Percentiles rank a stretch among this genome's conserved stretches.
Evolutionary conservation across 1,284 basidiomycete genomes (phyloP).

Genomic region (Apiotrichum montevideense): DNA sequence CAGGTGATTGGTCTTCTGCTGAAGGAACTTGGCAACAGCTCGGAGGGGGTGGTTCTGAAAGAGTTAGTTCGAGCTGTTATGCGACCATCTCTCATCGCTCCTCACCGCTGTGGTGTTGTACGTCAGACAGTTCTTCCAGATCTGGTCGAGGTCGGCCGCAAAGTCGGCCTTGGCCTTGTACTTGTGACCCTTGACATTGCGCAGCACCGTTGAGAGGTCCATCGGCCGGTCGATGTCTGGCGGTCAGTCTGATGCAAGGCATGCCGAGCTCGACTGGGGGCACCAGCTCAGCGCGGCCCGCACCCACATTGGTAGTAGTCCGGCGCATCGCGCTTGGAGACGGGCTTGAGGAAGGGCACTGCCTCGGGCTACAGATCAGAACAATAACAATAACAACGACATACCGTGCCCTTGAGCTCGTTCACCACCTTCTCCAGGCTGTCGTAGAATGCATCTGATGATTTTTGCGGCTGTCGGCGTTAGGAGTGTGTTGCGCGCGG

Average conservation of each 20-base stretch:
- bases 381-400: slow-evolving; percentile 28
- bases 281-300: too few species aligned
- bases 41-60: slow-evolving; percentile 69
- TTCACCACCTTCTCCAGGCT: slow-evolving; percentile 76
- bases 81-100: slow-evolving; percentile 9
- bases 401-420: slow-evolving; percentile 74
- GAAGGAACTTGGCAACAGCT: slow-evolving; percentile 65
- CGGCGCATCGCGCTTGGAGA: slow-evolving; percentile 75
- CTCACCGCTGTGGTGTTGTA: slow-evolving; percentile 86
- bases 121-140: slow-evolving; percentile 90
- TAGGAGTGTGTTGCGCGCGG: not conserved
- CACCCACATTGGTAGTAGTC: slow-evolving; percentile 76
- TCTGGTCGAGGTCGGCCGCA: slow-evolving; percentile 85
- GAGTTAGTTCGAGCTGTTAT: not conserved
- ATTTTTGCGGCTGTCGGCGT: slow-evolving; percentile 51
- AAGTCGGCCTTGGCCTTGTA: slow-evolving; percentile 95
- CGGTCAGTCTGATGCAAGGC: too few species aligned
- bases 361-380: slow-evolving; percentile 62
- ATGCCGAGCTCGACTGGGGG: too few species aligned
- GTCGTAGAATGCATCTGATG: slow-evolving; percentile 84
- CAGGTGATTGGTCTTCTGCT: slow-evolving; percentile 69
- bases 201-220: slow-evolving; percentile 88
- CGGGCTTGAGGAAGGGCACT: slow-evolving; percentile 80
- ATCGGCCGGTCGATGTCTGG: slow-evolving; percentile 82
- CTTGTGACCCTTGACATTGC: slow-evolving; percentile 80